phyloP scores from a whole-genome alignment of 306 rosid genomes.

The Prosopis cineraria region DNA sequence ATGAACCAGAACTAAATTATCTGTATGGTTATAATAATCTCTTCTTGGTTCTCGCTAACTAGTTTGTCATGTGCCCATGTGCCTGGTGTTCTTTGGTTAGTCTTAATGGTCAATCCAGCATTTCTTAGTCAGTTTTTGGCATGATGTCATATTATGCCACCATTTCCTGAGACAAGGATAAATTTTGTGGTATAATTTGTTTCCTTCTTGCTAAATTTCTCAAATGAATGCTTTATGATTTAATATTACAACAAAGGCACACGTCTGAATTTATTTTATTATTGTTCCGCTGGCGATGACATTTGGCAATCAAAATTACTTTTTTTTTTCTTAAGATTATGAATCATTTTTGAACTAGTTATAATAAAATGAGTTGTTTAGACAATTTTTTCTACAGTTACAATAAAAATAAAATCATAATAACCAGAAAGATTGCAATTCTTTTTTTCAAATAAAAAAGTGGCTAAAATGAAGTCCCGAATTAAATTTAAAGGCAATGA shows the following conservation, averaged over 20 bases:
- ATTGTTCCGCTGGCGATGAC: neutral
- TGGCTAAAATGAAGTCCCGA: no score
- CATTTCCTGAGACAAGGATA: neutral
- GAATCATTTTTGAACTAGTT: no score
- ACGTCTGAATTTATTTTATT: neutral
- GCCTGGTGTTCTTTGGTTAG: neutral
- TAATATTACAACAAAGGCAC: neutral
- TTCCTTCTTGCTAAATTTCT: neutral
- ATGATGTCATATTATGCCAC: neutral
- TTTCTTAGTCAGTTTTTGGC: neutral
- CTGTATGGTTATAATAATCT: neutral
- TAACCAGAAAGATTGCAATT: no score
- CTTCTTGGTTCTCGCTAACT: neutral
- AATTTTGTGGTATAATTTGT: neutral
- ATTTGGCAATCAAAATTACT: neutral
- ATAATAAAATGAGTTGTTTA: no score
- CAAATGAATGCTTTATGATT: neutral
- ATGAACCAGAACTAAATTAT: neutral
- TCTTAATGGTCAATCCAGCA: neutral
- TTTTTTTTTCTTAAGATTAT: neutral
- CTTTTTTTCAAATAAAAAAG: no score
- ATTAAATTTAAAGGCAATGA: no score
- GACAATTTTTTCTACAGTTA: no score
- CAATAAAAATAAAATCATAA: no score
- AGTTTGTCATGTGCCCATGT: neutral